Base-by-base conservation (phyloP, 441 rosid genomes). In the Gossypium davidsonii region DNA sequence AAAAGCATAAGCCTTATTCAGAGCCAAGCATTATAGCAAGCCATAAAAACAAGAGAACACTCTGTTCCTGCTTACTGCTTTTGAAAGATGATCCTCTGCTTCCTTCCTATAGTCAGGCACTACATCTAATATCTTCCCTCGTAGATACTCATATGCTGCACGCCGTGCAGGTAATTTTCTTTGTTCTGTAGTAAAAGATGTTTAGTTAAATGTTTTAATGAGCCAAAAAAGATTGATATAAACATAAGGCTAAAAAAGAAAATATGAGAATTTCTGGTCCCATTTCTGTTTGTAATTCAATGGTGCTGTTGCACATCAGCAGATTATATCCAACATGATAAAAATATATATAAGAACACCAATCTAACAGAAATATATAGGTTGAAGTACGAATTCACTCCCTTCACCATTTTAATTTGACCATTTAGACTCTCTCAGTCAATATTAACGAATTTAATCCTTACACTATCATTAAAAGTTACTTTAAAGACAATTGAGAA, bases 31-130 rank as follows among this genome's bases (percentile, higher is more conserved):
- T 55, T 49, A 49, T 12, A 56, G 64, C 72, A 79, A 37, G 52
- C 18, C 55, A 79, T 69, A 67, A 21, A 3, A 74, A 9, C 18
- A 49, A 8, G 72, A 34, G 8, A 57, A 66, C 6, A 28, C 56
- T 67, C 8, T 0, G 3, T 55, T 52, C 73, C 72, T 26, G 18
- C 91, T 83, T 76, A 90, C 95, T 75, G 95, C 90, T 85, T 90
- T 90, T 10, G 91, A 86, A 63, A 90, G 92, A 82, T 86, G 95
- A 76, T 88, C 92, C 79, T 90, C 95, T 14, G 95, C 95, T 78
- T 88, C 95, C 77, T 90, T 90, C 74, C 74, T 82, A 72, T 90
- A 90, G 20, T 90, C 91, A 57, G 91, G 91, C 20, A 84, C 77
- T n/a, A 82, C 92, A 83, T 90, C 92, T 79, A 90, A 60, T 69